Conservation (phyloP, 148 eudicot species). For the Rhododendron henanense region DNA sequence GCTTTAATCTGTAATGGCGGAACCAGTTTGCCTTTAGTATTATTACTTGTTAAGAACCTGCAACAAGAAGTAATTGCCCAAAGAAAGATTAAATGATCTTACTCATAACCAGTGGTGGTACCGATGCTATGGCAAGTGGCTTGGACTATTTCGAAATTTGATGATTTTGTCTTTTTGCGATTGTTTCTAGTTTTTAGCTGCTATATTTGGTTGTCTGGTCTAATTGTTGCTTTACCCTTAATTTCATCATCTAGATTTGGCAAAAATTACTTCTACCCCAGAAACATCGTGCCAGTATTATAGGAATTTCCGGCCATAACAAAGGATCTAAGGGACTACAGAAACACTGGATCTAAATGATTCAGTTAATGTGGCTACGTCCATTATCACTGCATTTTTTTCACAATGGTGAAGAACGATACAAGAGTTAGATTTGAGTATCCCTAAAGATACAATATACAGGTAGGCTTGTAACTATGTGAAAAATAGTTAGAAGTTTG, state of each 20-base stretch:
- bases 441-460: not conserved
- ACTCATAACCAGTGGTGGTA: not conserved
- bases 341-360: not conserved
- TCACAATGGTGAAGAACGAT: not conserved
- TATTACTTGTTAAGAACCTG: not conserved
- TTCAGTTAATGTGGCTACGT: not conserved
- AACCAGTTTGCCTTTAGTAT: not conserved
- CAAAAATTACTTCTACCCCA: not conserved
- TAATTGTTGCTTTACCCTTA: not conserved
- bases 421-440: not conserved
- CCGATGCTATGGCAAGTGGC: not conserved
- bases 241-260: not conserved
- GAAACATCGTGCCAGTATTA: not conserved
- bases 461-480: not conserved
- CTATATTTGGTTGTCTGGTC: not conserved
- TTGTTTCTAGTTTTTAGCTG: not conserved
- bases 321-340: not conserved
- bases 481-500: not conserved
- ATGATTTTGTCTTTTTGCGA: not conserved
- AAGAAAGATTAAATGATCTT: not conserved
- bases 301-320: not conserved
- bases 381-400: not conserved
- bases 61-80: not conserved
- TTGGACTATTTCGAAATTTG: not conserved
- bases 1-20: not conserved